Base-by-base conservation (phyloP, 1,284 basidiomycete species). In the Irpex sp. region DNA sequence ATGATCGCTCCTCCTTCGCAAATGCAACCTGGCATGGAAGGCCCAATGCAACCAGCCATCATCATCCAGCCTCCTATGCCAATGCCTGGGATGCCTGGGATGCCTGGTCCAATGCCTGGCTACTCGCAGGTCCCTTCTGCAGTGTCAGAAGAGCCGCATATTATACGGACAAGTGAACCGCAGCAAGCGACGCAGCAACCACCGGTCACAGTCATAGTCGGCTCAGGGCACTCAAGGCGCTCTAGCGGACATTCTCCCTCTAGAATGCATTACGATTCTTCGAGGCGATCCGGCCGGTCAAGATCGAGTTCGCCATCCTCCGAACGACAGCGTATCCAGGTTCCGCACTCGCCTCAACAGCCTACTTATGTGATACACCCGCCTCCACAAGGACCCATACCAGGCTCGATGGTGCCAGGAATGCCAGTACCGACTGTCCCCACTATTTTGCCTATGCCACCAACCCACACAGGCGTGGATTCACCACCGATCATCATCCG, bases 31-130 rank as follows among this genome's bases (percentile, higher is more conserved):
- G 11, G 8, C 31, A 37, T 4, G 11, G 21, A 48, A 37, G 26
- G n/a, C 11, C 49, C 7, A 7, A 36, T 40, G 48, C 38, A 34
- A 26, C 61, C 47, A 31, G n/a, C 57, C 19, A 44, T 63, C 58
- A 67, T 71, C 55, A 66, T 72, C 3, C 70, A 70, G 21, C 63
- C 69, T 31, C 62, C 62, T 40, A 21, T 49, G 19, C 21, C 21
- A 26, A 26, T 26, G 21, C 21, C 21, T 26, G 21, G 21, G 21
- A 26, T 26, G 26, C 26, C 26, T 26, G 26, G 26, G 26, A 26
- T 26, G 26, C 26, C 26, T 26, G 36, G 58, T 19, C 13, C 17
- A 9, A 36, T 31, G 17, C 13, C 56, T 31, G 38, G 57, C 31
- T 17, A 34, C 9, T 47, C 55, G 19, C 38, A 36, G 9, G 38